A percentile compares a stretch with the other conserved stretches of the same genome.
Evolutionary conservation across 306 rosid genomes (phyloP).

Genomic region (Prunus fruticosa): DNA sequence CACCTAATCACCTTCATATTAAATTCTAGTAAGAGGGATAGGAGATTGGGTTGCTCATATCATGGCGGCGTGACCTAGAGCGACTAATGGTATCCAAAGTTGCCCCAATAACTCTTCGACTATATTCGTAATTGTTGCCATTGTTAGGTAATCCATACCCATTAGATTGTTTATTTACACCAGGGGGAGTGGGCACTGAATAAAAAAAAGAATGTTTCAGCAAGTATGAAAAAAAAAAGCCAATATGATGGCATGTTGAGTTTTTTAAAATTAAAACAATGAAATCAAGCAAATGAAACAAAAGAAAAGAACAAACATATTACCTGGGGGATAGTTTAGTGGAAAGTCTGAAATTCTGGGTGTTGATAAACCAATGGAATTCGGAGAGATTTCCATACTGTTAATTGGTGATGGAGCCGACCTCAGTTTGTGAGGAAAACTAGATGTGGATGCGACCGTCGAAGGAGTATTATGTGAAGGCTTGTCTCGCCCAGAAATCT

Average conservation of each 20-base stretch:
- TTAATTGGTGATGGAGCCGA: slow-evolving; percentile 33
- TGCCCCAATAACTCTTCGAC: slow-evolving; percentile 64
- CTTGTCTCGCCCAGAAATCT: slow-evolving; percentile 92
- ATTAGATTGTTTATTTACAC: slow-evolving; percentile 55
- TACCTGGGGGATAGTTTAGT: slow-evolving; percentile 58
- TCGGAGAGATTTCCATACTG: slow-evolving; percentile 42
- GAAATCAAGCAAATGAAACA: background rate
- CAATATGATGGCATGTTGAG: slow-evolving; percentile 7
- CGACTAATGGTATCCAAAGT: slow-evolving; percentile 61
- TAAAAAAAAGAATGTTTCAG: slow-evolving; percentile 29
- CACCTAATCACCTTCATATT: slow-evolving; percentile 24
- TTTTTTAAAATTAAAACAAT: background rate
- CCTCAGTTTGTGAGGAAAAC: slow-evolving; percentile 52
- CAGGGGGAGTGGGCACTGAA: slow-evolving; percentile 50
- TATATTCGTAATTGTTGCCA: slow-evolving; percentile 59
- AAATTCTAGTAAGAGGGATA: slow-evolving; percentile 42
- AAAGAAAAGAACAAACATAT: slow-evolving; percentile 13
- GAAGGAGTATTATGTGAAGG: slow-evolving; percentile 37
- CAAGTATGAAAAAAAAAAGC: slow-evolving; percentile 13
- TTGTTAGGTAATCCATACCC: slow-evolving; percentile 51
- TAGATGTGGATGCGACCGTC: slow-evolving; percentile 42
- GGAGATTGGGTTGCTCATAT: slow-evolving; percentile 45
- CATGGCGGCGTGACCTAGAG: slow-evolving; percentile 60
- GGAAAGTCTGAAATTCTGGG: slow-evolving; percentile 47
- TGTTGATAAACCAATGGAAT: slow-evolving; percentile 29